Conservation (phyloP, 1,139 yeast species). For the Yamadazyma oceani region DNA sequence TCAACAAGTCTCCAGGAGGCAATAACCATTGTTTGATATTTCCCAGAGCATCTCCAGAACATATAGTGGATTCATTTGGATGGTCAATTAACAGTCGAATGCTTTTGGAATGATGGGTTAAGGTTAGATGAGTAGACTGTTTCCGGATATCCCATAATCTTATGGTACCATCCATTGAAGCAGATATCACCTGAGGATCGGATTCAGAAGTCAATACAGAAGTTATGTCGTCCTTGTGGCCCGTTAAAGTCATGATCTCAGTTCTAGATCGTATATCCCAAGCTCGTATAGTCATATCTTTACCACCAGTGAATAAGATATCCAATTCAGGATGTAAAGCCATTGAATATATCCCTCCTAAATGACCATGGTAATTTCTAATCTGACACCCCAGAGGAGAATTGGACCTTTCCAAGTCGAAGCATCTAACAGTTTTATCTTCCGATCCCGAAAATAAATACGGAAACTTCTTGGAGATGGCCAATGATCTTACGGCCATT, state of each 20-base stretch:
- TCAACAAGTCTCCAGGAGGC: slow-evolving; percentile 69
- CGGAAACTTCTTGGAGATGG: slow-evolving; percentile 73
- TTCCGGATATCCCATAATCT: slow-evolving; percentile 76
- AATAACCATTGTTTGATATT: slow-evolving; percentile 80
- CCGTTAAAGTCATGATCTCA: slow-evolving; percentile 75
- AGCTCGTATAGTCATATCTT: slow-evolving; percentile 82
- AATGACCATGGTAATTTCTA: slow-evolving; percentile 90
- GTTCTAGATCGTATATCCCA: slow-evolving; percentile 91
- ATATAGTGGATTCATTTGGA: slow-evolving; percentile 70
- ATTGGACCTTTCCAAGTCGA: slow-evolving; percentile 90
- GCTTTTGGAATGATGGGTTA: slow-evolving; percentile 85
- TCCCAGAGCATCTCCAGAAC: slow-evolving; percentile 77
- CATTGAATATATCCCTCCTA: slow-evolving; percentile 83
- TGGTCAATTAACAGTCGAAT: slow-evolving; percentile 73
- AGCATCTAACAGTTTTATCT: slow-evolving; percentile 91
- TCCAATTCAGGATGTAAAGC: slow-evolving; percentile 87
- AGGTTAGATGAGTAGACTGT: slow-evolving; percentile 43
- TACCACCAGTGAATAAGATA: slow-evolving; percentile 83
- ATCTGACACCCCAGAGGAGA: slow-evolving; percentile 55
- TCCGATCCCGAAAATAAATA: slow-evolving; percentile 91
- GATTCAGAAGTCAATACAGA: slow-evolving; percentile 64
- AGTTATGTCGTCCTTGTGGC: slow-evolving; percentile 78
- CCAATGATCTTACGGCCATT: slow-evolving; percentile 82
- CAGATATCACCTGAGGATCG: slow-evolving; percentile 84
- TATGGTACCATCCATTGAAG: slow-evolving; percentile 83